Evolutionary conservation across 108 stramenopile genomes (phyloP).

Genomic region (Fragilariopsis cylindrus): DNA sequence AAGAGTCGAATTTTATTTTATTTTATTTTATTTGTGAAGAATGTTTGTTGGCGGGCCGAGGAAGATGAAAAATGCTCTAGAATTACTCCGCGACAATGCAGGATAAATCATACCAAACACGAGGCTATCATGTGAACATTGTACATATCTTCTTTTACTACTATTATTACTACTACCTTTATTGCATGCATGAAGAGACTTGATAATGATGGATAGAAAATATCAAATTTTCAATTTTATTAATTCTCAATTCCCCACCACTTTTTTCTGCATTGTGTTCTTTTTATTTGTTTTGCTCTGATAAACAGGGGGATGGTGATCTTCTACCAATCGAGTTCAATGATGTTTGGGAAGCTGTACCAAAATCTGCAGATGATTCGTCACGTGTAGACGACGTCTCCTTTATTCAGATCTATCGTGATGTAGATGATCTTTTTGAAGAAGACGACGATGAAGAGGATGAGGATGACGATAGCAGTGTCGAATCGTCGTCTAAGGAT

Average conservation of each 20-base stretch:
- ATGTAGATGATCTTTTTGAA: slow-evolving; percentile 86
- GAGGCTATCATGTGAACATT: too few relatives aligned
- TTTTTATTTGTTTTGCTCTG: background rate
- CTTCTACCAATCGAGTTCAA: slow-evolving; percentile 57
- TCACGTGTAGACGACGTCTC: slow-evolving; percentile 64
- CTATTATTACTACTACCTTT: background rate
- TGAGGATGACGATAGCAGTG: slow-evolving; percentile 5
- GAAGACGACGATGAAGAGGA: slow-evolving; percentile 53
- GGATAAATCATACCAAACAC: slow-evolving; percentile 11
- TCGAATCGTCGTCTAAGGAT: background rate
- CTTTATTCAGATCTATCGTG: slow-evolving; percentile 75
- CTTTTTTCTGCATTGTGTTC: background rate
- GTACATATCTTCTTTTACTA: too few relatives aligned
- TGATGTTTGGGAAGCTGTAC: slow-evolving; percentile 64
- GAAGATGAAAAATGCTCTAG: slow-evolving; percentile 50
- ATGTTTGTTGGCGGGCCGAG: slow-evolving; percentile 7
- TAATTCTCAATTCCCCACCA: background rate
- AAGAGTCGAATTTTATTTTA: too few relatives aligned
- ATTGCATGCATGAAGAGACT: background rate
- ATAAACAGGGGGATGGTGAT: slow-evolving; percentile 54
- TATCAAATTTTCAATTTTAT: too few relatives aligned
- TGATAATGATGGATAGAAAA: background rate
- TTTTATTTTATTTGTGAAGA: too few relatives aligned
- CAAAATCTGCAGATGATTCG: slow-evolving; percentile 34
- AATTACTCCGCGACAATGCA: slow-evolving; percentile 60